Evolutionary conservation across 352 stramenopile genomes (phyloP).

Genomic region (Pythium apleroticum): DNA sequence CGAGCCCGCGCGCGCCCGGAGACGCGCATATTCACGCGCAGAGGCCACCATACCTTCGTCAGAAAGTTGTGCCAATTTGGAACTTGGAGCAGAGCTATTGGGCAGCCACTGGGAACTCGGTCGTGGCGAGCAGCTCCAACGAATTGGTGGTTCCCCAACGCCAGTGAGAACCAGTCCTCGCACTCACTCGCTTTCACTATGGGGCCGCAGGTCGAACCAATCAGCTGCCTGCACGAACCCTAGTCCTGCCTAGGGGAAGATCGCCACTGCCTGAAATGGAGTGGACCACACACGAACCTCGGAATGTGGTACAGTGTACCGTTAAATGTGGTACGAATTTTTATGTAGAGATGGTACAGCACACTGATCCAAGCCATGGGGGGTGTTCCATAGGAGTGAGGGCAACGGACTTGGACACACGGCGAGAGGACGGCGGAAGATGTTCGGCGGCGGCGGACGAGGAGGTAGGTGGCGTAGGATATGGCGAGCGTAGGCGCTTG

Average conservation of each 20-base stretch:
- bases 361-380: neutral
- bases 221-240: slow-evolving; percentile 30
- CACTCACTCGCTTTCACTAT: slow-evolving; percentile 68
- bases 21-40: slow-evolving; percentile 22
- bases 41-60: slow-evolving; percentile 63
- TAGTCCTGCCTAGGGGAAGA: slow-evolving; percentile 6
- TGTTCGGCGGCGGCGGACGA: slow-evolving; percentile 4
- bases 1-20: neutral
- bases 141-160: slow-evolving; percentile 86
- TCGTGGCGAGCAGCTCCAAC: slow-evolving; percentile 24
- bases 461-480: neutral
- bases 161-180: slow-evolving; percentile 71
- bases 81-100: slow-evolving; percentile 70
- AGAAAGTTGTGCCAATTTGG: slow-evolving; percentile 91
- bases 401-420: neutral
- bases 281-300: slow-evolving; percentile 16
- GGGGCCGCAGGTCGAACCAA: slow-evolving; percentile 31
- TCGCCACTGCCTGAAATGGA: slow-evolving; percentile 1
- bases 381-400: neutral
- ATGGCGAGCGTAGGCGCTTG: neutral
- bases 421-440: neutral
- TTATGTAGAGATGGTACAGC: slow-evolving; percentile 10
- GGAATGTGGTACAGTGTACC: slow-evolving; percentile 26
- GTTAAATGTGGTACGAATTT: slow-evolving; percentile 9
- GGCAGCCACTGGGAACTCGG: slow-evolving; percentile 23